phyloP scores from a whole-genome alignment of 768 basidiomycete species.

The Roridomyces roridus region DNA sequence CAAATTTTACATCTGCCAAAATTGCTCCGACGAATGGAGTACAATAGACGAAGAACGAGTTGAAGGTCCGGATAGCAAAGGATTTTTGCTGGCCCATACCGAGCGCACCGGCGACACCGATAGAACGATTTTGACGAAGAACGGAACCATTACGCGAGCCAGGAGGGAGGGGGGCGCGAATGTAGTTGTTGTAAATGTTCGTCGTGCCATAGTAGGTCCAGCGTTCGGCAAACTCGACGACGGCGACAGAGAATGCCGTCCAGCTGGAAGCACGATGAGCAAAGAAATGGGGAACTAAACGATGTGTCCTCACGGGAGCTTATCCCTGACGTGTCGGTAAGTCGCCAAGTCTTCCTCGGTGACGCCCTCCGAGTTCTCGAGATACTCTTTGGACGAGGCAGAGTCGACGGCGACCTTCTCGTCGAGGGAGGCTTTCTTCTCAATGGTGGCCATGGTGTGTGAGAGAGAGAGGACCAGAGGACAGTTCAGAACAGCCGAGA shows the following conservation, averaged over 20 bases:
- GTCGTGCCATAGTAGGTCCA: constrained; percentile 61
- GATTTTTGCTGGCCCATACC: constrained; percentile 54
- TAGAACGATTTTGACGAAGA: constrained; percentile 32
- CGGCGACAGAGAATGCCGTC: constrained; percentile 48
- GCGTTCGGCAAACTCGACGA: constrained; percentile 61
- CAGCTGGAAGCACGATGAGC: constrained; percentile 7
- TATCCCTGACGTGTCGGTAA: constrained; percentile 51
- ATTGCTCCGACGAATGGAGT: constrained; percentile 60
- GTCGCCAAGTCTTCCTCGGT: constrained; percentile 53
- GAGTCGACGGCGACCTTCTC: constrained; percentile 6
- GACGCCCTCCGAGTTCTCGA: constrained; percentile 53
- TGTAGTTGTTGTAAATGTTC: constrained; percentile 60
- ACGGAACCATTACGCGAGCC: constrained; percentile 56
- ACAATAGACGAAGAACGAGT: constrained; percentile 57
- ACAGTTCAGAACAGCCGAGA: too few species aligned
- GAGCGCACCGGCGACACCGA: constrained; percentile 54
- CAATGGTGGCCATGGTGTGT: too few species aligned
- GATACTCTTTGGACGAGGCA: constrained; percentile 24
- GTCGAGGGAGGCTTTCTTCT: too few species aligned
- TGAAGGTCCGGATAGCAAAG: constrained; percentile 53
- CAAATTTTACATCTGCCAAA: constrained; percentile 59
- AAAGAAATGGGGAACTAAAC: constrained; percentile 21
- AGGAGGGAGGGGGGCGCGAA: constrained; percentile 54
- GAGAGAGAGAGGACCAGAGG: too few species aligned
- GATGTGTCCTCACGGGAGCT: constrained; percentile 42